Evolutionary conservation across 495 filamentous ascomycete species (phyloP).

Genomic region (Immersiella caudata): DNA sequence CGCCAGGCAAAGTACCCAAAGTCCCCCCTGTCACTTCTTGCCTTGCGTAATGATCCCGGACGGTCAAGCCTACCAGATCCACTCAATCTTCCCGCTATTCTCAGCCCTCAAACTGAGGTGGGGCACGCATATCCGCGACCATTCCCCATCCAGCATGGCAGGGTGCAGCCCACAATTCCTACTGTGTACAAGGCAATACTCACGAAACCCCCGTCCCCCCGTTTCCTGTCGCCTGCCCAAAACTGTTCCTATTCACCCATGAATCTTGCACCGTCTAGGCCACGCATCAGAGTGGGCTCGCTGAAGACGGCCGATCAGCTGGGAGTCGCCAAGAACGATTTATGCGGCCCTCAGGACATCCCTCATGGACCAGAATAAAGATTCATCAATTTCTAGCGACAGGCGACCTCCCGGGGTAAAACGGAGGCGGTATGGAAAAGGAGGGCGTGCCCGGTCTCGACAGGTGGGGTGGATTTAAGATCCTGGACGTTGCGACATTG

Average conservation of each 20-base stretch:
- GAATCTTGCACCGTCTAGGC: not conserved
- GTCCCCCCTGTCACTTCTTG: not conserved
- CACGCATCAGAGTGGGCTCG: not conserved
- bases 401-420: not conserved
- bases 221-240: not conserved
- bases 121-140: conserved; percentile 8
- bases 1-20: conserved; percentile 6
- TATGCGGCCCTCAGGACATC: no score
- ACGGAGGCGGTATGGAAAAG: conserved; percentile 2
- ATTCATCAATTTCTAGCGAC: not conserved
- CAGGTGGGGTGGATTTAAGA: not conserved
- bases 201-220: not conserved
- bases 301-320: not conserved
- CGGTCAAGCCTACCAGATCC: conserved; percentile 10
- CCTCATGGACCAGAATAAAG: no score
- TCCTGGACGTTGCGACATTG: conserved; percentile 6
- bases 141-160: not conserved
- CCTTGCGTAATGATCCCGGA: conserved; percentile 10
- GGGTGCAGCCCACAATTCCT: not conserved
- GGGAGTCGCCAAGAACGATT: not conserved
- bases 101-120: conserved; percentile 21
- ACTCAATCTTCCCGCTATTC: conserved; percentile 18
- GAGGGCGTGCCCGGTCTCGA: not conserved
- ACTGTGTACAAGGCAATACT: not conserved
- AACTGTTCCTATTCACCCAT: not conserved